Conservation (phyloP, 225 moss, liverwort and hornwort genomes). For the Takakia lepidozioides region DNA sequence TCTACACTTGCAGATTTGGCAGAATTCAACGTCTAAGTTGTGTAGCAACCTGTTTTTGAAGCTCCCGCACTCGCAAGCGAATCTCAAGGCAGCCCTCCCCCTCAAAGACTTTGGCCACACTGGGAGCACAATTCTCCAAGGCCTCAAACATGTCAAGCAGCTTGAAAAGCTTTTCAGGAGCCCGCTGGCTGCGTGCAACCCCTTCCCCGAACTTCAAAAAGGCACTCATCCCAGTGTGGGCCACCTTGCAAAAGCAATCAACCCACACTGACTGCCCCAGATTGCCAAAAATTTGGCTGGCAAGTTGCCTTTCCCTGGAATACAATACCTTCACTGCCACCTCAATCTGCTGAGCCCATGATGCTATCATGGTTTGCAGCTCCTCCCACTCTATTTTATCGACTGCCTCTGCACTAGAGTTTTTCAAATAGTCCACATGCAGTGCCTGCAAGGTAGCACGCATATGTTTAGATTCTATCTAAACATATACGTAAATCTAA, state of each 20-base stretch:
- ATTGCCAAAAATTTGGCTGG: conserved; percentile 59
- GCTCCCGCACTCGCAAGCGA: conserved; percentile 61
- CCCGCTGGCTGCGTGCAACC: conserved; percentile 58
- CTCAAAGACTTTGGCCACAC: conserved; percentile 59
- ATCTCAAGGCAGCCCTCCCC: conserved; percentile 69
- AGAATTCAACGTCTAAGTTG: too few relatives aligned
- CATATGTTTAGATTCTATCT: not conserved
- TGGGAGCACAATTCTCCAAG: conserved; percentile 54
- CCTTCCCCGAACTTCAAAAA: conserved; percentile 81
- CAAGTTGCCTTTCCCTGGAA: conserved; percentile 64
- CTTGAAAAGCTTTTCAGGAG: conserved; percentile 82
- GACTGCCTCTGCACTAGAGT: conserved; percentile 36
- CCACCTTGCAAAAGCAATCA: conserved; percentile 57
- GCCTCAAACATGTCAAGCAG: conserved; percentile 87
- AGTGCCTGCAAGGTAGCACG: conserved; percentile 23
- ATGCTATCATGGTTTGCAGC: conserved; percentile 67
- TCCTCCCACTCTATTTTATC: conserved; percentile 66
- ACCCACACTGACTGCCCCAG: conserved; percentile 71
- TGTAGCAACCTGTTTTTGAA: conserved; percentile 72
- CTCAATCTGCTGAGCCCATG: conserved; percentile 77
- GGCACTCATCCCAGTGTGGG: conserved; percentile 51
- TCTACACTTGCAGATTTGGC: too few relatives aligned
- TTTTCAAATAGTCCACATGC: conserved; percentile 42
- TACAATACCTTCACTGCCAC: conserved; percentile 67
- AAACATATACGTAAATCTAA: not conserved